A percentile compares a stretch with the other conserved stretches of the same genome.
phyloP scores from a whole-genome alignment of 1,284 basidiomycete species.

The Heterobasidion irregulare region DNA sequence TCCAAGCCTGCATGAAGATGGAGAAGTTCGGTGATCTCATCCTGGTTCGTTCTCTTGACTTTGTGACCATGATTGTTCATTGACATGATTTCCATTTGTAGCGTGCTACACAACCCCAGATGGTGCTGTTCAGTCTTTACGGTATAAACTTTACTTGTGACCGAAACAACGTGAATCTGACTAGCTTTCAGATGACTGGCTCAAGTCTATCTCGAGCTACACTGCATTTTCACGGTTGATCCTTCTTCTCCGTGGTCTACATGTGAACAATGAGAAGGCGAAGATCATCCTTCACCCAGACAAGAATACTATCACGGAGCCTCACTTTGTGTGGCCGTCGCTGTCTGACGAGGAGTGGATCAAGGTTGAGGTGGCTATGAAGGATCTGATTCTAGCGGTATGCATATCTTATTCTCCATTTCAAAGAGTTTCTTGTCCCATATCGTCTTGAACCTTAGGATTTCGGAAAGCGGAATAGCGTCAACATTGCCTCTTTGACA shows the following conservation, averaged over 20 bases:
- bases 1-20: constrained; percentile 99
- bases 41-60: constrained; percentile 39
- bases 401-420: constrained; percentile 15
- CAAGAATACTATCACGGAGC: constrained; percentile 93
- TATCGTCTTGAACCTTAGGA: constrained; percentile 41
- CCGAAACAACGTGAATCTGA: background rate
- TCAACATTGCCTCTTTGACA: constrained; percentile 96
- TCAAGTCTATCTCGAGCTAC: constrained; percentile 98
- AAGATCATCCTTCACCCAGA: constrained; percentile 92
- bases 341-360: constrained; percentile 97
- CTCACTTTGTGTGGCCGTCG: constrained; percentile 98
- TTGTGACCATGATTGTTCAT: background rate
- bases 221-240: constrained; percentile 98
- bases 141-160: constrained; percentile 31
- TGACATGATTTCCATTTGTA: constrained; percentile 5
- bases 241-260: constrained; percentile 89
- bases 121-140: constrained; percentile 98
- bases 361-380: constrained; percentile 97
- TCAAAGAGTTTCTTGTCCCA: background rate
- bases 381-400: constrained; percentile 84
- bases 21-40: constrained; percentile 99
- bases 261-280: constrained; percentile 99
- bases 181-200: constrained; percentile 77
- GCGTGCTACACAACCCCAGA: constrained; percentile 97
- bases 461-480: constrained; percentile 98